phyloP scores from a whole-genome alignment of 257 asterid genomes.

The Solanum ossicruentum region DNA sequence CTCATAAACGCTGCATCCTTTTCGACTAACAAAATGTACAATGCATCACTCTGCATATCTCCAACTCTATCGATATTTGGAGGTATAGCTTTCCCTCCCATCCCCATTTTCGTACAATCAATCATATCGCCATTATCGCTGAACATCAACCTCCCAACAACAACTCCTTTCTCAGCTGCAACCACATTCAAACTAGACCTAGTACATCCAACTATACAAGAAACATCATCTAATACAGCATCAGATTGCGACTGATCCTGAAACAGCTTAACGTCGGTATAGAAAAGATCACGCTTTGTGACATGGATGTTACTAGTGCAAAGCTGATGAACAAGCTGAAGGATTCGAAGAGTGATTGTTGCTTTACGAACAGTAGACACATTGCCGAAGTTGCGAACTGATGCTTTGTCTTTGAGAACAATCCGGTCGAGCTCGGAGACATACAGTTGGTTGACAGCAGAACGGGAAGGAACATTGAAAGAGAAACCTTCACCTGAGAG shows the following conservation, averaged over 20 bases:
- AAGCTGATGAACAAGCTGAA: slow-evolving; percentile 77
- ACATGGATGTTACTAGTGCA: slow-evolving; percentile 70
- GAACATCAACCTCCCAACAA: slow-evolving; percentile 68
- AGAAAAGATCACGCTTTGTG: slow-evolving; percentile 81
- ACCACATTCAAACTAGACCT: slow-evolving; percentile 78
- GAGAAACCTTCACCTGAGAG: slow-evolving; percentile 69
- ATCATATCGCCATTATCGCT: slow-evolving; percentile 82
- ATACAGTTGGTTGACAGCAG: slow-evolving; percentile 76
- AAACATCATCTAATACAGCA: slow-evolving; percentile 67
- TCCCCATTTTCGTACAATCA: slow-evolving; percentile 89
- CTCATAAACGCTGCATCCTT: slow-evolving; percentile 89
- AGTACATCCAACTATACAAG: slow-evolving; percentile 73
- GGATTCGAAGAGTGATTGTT: slow-evolving; percentile 57
- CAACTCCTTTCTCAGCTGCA: slow-evolving; percentile 75
- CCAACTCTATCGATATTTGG: slow-evolving; percentile 87
- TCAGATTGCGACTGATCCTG: slow-evolving; percentile 75
- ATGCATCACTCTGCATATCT: slow-evolving; percentile 85
- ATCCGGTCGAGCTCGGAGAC: slow-evolving; percentile 88
- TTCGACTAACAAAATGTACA: slow-evolving; percentile 69
- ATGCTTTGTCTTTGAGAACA: slow-evolving; percentile 62
- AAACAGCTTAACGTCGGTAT: slow-evolving; percentile 82
- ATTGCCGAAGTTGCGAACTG: slow-evolving; percentile 57
- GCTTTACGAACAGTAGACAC: slow-evolving; percentile 77
- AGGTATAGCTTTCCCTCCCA: slow-evolving; percentile 91
- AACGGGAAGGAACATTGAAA: slow-evolving; percentile 71